phyloP scores from a whole-genome alignment of 1,284 basidiomycete genomes.

The Coniophora puteana region DNA sequence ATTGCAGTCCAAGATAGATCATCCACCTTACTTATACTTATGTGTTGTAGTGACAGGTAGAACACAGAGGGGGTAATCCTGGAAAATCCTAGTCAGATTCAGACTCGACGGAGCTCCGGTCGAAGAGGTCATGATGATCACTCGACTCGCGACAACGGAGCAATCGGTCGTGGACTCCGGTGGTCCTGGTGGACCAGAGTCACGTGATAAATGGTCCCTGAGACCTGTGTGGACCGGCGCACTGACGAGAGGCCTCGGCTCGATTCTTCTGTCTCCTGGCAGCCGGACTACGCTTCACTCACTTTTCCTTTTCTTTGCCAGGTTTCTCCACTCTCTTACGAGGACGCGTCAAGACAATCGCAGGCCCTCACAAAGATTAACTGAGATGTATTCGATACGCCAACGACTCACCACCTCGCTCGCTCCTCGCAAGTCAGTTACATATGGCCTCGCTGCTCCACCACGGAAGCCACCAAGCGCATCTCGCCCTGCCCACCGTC shows the following conservation, averaged over 20 bases:
- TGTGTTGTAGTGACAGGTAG: background rate
- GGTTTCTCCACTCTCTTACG: background rate
- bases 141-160: background rate
- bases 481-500: slow-evolving; percentile 45
- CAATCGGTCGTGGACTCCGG: slow-evolving; percentile 1
- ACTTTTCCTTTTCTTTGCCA: no score
- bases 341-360: background rate
- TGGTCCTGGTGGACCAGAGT: no score
- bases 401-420: slow-evolving; percentile 36
- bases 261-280: no score
- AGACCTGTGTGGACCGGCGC: no score
- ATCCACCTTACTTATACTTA: background rate
- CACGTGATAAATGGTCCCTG: no score
- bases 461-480: slow-evolving; percentile 30
- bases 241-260: no score
- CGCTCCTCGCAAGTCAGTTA: slow-evolving; percentile 43
- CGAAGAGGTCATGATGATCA: background rate
- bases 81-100: background rate
- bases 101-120: slow-evolving; percentile 3
- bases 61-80: background rate
- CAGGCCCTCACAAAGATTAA: background rate
- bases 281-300: background rate
- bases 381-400: slow-evolving; percentile 31
- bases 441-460: slow-evolving; percentile 45
- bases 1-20: background rate